These are phyloP conservation scores for Fusarium sp. DNA, from an alignment of 2,329 filamentous ascomycete genomes.

Conservation along the genomic window DNA sequence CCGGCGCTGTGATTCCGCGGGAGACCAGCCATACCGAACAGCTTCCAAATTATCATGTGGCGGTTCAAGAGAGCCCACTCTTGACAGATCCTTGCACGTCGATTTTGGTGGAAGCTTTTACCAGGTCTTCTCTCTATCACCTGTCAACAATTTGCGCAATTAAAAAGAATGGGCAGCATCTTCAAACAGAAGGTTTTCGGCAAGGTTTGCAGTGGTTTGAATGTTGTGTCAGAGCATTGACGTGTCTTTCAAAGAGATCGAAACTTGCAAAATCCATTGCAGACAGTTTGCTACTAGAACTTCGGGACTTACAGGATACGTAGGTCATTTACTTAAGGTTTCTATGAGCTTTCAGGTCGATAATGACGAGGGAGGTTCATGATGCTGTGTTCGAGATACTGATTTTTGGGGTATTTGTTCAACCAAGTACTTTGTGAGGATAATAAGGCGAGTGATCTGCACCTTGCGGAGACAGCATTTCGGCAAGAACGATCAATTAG, in stretches of 20 bases:
- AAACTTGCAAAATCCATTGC: not conserved
- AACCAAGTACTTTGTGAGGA: too few species aligned
- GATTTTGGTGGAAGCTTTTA: not conserved
- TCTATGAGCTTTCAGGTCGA: not conserved
- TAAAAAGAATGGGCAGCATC: not conserved
- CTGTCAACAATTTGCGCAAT: not conserved
- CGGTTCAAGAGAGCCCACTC: not conserved
- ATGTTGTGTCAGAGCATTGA: not conserved
- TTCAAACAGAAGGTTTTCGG: not conserved
- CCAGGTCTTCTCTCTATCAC: not conserved
- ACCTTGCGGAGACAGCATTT: too few species aligned
- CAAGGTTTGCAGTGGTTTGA: not conserved
- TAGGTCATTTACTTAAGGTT: not conserved
- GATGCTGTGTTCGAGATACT: too few species aligned
- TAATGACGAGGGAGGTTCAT: not conserved
- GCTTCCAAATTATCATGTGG: not conserved
- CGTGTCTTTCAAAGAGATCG: not conserved
- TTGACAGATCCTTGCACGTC: not conserved
- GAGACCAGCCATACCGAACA: not conserved
- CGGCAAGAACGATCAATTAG: too few species aligned
- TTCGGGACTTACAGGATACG: not conserved
- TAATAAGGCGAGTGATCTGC: too few species aligned
- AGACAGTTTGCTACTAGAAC: not conserved
- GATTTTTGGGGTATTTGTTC: too few species aligned
- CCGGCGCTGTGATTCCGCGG: not conserved